Conservation (phyloP, 208 protist species). For the Entamoeba histolytica region DNA sequence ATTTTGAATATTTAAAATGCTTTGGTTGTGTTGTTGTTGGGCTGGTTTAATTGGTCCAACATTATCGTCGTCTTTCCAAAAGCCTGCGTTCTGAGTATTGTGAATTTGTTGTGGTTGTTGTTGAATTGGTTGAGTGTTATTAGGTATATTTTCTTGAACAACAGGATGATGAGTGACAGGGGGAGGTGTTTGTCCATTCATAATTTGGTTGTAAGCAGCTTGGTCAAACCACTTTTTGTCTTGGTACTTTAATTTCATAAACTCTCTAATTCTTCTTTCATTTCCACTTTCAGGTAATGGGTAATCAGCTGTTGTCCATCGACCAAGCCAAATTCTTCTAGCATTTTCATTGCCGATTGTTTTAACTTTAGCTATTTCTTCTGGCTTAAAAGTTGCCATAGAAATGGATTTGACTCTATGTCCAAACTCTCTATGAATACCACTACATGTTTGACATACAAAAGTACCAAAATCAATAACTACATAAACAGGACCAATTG, state of each 20-base stretch:
- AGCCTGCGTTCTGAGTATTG: neutral
- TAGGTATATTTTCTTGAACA: neutral
- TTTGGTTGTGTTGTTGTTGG: neutral
- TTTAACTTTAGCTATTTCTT: neutral
- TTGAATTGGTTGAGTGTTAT: neutral
- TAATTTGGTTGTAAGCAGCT: neutral
- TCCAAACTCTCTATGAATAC: slow-evolving; percentile 1
- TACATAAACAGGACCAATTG: neutral
- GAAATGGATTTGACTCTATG: neutral
- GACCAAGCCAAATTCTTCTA: neutral
- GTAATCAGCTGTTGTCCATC: neutral
- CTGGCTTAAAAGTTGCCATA: neutral
- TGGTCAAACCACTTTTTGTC: neutral
- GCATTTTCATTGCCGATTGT: neutral
- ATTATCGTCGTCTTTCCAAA: neutral
- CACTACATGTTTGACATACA: slow-evolving; percentile 1
- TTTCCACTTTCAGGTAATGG: neutral
- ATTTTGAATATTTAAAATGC: neutral
- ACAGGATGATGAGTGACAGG: neutral
- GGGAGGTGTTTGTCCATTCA: neutral
- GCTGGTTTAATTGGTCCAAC: neutral
- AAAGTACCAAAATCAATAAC: neutral
- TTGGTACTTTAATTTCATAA: neutral
- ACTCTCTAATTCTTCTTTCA: neutral
- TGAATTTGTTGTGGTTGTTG: neutral